These are phyloP conservation scores for Saccharomycopsis javanensis DNA, from an alignment of 805 yeast genomes.

Conservation along the genomic window DNA sequence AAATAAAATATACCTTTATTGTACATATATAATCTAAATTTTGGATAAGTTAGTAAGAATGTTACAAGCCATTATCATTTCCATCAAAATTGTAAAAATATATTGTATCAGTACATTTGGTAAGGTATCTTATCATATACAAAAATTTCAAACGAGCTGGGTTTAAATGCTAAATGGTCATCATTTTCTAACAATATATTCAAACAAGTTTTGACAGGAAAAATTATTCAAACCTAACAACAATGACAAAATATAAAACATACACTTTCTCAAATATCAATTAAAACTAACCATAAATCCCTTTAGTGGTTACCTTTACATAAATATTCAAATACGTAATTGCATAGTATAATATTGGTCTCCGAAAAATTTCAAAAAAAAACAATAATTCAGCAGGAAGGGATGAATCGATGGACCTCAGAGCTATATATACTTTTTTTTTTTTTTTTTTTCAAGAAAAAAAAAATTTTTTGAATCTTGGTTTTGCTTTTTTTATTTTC, in stretches of 20 bases:
- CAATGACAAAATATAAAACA: not conserved
- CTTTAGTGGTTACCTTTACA: not conserved
- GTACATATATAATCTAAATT: not conserved
- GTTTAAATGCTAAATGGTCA: constrained; percentile 20
- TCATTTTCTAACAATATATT: constrained; percentile 11
- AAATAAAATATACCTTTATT: not conserved
- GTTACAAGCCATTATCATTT: not conserved
- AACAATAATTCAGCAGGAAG: no score
- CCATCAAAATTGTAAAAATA: not conserved
- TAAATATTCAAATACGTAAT: not conserved
- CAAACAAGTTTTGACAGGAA: not conserved
- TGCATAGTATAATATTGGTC: no score
- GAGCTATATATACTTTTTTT: no score
- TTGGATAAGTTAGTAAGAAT: not conserved
- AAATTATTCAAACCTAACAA: not conserved
- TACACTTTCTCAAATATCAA: not conserved
- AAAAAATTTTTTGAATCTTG: no score
- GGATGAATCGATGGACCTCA: no score
- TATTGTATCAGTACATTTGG: constrained; percentile 16
- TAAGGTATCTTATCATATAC: constrained; percentile 20
- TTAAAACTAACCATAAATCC: not conserved
- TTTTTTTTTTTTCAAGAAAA: no score
- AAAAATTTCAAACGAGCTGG: constrained; percentile 22
- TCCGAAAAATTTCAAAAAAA: no score
- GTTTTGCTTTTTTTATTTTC: not conserved